These are phyloP conservation scores for Chytriomyces confervae DNA, from an alignment of 192 early-diverging fungal genomes.

Conservation along the genomic window DNA sequence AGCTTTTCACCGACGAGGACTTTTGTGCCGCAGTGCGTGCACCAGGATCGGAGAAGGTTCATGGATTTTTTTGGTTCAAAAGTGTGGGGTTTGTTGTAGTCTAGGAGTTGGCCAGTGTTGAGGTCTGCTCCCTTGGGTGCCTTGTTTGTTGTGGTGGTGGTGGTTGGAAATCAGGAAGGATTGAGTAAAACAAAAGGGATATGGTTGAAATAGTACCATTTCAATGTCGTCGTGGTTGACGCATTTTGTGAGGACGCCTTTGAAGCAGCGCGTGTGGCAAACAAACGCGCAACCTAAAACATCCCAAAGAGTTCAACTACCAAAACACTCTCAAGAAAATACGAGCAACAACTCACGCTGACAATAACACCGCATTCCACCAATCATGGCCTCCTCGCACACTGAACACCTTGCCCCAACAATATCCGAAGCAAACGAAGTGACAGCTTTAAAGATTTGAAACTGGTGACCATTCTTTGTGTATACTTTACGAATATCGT, in stretches of 20 bases:
- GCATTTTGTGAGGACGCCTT: constrained; percentile 88
- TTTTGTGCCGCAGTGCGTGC: constrained; percentile 92
- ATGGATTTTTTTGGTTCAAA: constrained; percentile 71
- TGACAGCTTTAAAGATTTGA: constrained; percentile 22
- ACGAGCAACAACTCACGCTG: constrained; percentile 4
- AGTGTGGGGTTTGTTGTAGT: constrained; percentile 94
- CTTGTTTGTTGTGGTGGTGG: background rate
- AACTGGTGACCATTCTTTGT: constrained; percentile 30
- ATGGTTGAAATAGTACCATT: constrained; percentile 17
- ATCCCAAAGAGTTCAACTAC: background rate
- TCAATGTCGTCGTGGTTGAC: constrained; percentile 59
- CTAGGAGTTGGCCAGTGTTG: constrained; percentile 69
- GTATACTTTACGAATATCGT: constrained; percentile 31
- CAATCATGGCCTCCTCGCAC: constrained; percentile 31
- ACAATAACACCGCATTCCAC: constrained; percentile 27
- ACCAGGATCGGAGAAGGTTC: constrained; percentile 92
- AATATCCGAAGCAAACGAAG: constrained; percentile 24
- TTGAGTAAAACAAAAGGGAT: background rate
- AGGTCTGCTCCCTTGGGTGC: constrained; percentile 65
- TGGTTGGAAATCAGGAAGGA: background rate
- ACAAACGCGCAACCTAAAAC: constrained; percentile 24
- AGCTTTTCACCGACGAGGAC: constrained; percentile 48
- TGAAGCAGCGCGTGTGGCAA: constrained; percentile 80
- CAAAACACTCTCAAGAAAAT: background rate
- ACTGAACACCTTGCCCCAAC: constrained; percentile 25